These are phyloP conservation scores for Penicillium paneum DNA, from an alignment of 2,329 filamentous ascomycete genomes.

Conservation along the genomic window DNA sequence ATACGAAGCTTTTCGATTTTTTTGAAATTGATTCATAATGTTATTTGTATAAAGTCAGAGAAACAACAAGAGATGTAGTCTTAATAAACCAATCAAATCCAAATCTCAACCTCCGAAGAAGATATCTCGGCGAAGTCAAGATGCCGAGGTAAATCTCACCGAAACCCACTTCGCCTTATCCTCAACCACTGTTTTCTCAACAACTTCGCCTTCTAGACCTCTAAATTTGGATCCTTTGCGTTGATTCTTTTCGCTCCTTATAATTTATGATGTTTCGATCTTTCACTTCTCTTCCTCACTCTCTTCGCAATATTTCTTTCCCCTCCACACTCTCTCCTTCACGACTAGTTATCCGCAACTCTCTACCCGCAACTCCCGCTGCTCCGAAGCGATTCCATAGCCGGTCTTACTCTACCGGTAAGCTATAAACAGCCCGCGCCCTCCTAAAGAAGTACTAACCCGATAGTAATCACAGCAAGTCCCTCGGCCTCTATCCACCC, in stretches of 20 bases:
- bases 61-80: neutral
- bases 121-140: neutral
- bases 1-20: neutral
- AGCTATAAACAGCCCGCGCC: neutral
- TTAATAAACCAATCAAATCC: no score
- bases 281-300: slow-evolving; percentile 1
- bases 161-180: neutral
- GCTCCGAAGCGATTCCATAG: neutral
- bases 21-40: no score
- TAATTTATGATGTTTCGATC: slow-evolving; percentile 9
- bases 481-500: slow-evolving; percentile 3
- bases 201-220: slow-evolving; percentile 10
- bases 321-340: slow-evolving; percentile 14
- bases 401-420: slow-evolving; percentile 12
- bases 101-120: no score
- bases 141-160: slow-evolving; percentile 14
- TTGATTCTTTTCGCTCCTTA: neutral
- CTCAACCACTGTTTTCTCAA: slow-evolving; percentile 11
- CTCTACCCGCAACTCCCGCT: neutral
- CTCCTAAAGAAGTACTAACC: neutral
- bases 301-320: slow-evolving; percentile 16
- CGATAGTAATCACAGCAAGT: slow-evolving; percentile 4
- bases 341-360: slow-evolving; percentile 5
- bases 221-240: neutral
- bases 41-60: neutral